These are phyloP conservation scores for Nitzschia sp. DNA, from an alignment of 108 stramenopile genomes.

Conservation along the genomic window DNA sequence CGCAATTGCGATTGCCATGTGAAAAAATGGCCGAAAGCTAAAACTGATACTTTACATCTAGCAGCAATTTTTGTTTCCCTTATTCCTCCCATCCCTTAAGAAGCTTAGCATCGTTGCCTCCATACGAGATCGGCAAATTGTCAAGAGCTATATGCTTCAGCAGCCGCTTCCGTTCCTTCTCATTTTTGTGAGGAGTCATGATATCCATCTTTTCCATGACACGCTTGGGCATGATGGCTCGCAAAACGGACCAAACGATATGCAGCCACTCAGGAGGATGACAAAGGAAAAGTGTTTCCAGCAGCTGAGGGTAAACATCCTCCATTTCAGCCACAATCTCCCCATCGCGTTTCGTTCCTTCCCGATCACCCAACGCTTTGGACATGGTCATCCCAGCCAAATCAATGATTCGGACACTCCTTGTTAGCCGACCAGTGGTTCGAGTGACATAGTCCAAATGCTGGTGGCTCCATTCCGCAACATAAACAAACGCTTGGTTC, in stretches of 20 bases:
- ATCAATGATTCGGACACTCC: constrained; percentile 14
- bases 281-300: constrained; percentile 21
- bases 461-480: constrained; percentile 27
- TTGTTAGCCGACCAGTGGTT: constrained; percentile 29
- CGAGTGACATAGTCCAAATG: constrained; percentile 30
- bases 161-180: not conserved
- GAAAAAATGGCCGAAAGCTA: too few relatives aligned
- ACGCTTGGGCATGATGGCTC: constrained; percentile 16
- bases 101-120: not conserved
- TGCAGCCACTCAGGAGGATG: not conserved
- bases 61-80: too few relatives aligned
- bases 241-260: constrained; percentile 2
- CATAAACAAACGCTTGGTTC: constrained; percentile 4
- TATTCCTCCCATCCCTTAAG: too few relatives aligned
- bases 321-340: constrained; percentile 14
- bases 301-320: constrained; percentile 33
- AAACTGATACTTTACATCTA: too few relatives aligned
- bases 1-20: too few relatives aligned
- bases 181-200: not conserved
- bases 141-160: not conserved
- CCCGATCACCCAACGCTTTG: not conserved
- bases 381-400: not conserved
- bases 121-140: not conserved
- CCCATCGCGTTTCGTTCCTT: constrained; percentile 13
- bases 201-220: constrained; percentile 18